These are phyloP conservation scores for Termitomyces sp. DNA, from an alignment of 768 basidiomycete genomes.

Conservation along the genomic window DNA sequence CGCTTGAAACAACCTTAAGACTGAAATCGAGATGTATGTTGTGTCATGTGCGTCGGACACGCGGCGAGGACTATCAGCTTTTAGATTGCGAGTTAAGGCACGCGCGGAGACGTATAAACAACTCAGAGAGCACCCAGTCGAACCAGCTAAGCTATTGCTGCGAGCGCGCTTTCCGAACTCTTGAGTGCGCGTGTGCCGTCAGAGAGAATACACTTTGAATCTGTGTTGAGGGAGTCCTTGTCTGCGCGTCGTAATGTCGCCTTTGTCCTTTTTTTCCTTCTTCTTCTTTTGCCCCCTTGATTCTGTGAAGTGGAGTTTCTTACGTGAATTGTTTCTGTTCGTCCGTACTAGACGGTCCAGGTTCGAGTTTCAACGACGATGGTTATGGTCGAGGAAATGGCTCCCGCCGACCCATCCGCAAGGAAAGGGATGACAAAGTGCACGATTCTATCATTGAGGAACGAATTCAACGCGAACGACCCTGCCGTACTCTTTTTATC, in stretches of 20 bases:
- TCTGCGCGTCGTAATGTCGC: conserved; percentile 46
- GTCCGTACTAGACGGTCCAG: conserved; percentile 62
- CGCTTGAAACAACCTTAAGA: conserved; percentile 67
- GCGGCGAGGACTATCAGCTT: conserved; percentile 28
- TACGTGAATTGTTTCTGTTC: conserved; percentile 38
- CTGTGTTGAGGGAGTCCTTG: conserved; percentile 21
- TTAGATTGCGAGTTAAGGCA: conserved; percentile 48
- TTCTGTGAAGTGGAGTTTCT: conserved; percentile 39
- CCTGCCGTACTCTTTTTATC: conserved; percentile 94
- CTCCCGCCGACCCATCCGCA: conserved; percentile 50
- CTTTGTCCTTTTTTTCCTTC: conserved; percentile 35
- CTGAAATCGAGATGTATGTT: conserved; percentile 36
- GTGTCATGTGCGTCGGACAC: conserved; percentile 25
- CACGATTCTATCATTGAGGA: conserved; percentile 93
- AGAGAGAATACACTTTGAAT: conserved; percentile 21
- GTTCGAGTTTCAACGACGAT: conserved; percentile 54
- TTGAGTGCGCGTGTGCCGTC: conserved; percentile 25
- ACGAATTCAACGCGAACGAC: conserved; percentile 89
- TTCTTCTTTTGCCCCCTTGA: conserved; percentile 25
- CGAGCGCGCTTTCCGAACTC: conserved; percentile 32
- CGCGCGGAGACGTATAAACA: conserved; percentile 37
- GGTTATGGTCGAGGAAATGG: conserved; percentile 32
- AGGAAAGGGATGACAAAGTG: conserved; percentile 84
- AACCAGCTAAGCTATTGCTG: conserved; percentile 46
- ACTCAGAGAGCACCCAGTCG: conserved; percentile 26